Evolutionary conservation across 495 filamentous ascomycete genomes (phyloP).

Genomic region (Pseudotulostoma volvatum): DNA sequence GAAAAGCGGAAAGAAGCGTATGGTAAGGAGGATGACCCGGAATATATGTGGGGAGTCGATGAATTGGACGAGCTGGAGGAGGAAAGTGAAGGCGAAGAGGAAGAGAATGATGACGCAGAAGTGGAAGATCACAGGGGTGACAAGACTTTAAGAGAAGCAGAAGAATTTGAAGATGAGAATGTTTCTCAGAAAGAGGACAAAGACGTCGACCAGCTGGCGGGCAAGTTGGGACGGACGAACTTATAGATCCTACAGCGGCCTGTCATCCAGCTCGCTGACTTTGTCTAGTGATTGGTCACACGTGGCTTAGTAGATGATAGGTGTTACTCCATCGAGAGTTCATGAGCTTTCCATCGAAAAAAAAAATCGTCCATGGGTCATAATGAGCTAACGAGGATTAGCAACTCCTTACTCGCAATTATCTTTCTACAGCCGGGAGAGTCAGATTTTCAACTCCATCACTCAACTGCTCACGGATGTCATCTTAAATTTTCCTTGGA

Average conservation of each 20-base stretch:
- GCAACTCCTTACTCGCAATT: too few species aligned
- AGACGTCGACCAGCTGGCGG: constrained; percentile 67
- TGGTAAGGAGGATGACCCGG: constrained; percentile 28
- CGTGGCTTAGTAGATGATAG: too few species aligned
- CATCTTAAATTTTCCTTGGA: too few species aligned
- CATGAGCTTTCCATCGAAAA: too few species aligned
- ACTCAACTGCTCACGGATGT: too few species aligned
- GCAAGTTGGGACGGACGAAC: constrained; percentile 50
- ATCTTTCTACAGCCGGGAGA: too few species aligned
- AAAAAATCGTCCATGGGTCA: too few species aligned
- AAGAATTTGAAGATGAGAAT: constrained; percentile 44
- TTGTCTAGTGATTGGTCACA: too few species aligned
- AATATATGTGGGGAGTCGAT: constrained; percentile 69
- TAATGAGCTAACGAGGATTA: too few species aligned
- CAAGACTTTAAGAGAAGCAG: constrained; percentile 34
- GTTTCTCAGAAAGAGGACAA: constrained; percentile 54
- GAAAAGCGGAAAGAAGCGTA: constrained; percentile 42
- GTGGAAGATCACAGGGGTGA: constrained; percentile 49
- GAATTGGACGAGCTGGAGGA: constrained; percentile 71
- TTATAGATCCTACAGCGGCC: constrained; percentile 8
- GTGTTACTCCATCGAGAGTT: too few species aligned
- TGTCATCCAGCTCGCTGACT: too few species aligned
- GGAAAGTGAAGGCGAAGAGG: constrained; percentile 51
- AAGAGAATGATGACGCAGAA: constrained; percentile 54
- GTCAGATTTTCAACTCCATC: too few species aligned